These are phyloP conservation scores for Allium sativum DNA, from an alignment of 106 monocot genomes.

Conservation along the genomic window DNA sequence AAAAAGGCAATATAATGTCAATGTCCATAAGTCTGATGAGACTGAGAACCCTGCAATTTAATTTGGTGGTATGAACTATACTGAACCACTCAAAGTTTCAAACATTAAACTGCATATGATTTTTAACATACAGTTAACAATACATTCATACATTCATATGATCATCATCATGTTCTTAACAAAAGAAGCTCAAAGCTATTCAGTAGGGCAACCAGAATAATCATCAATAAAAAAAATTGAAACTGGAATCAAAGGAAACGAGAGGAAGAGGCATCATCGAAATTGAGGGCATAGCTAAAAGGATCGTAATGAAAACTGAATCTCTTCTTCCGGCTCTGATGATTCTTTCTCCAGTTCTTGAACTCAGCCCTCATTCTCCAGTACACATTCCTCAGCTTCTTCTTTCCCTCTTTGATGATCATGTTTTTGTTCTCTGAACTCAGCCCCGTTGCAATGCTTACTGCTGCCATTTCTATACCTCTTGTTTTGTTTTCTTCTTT, in stretches of 20 bases:
- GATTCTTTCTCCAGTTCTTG: not conserved
- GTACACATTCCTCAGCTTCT: slow-evolving; percentile 11
- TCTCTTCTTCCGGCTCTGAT: not conserved
- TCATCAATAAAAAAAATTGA: not conserved
- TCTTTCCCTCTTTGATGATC: not conserved
- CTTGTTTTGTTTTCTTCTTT: not conserved
- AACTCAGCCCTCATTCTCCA: slow-evolving; percentile 10
- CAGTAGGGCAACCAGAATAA: not conserved
- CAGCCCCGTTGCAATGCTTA: not conserved
- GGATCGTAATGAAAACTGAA: slow-evolving; percentile 19
- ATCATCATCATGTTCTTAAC: too few relatives aligned
- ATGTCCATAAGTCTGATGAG: too few relatives aligned
- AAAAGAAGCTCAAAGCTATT: too few relatives aligned
- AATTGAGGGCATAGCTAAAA: slow-evolving; percentile 20
- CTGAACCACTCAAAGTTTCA: too few relatives aligned
- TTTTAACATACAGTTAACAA: too few relatives aligned
- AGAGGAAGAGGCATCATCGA: slow-evolving; percentile 5
- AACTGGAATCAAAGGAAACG: not conserved
- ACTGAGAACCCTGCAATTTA: too few relatives aligned
- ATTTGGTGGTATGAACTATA: too few relatives aligned
- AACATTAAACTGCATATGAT: too few relatives aligned
- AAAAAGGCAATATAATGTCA: too few relatives aligned
- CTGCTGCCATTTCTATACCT: not conserved
- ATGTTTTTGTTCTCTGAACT: not conserved
- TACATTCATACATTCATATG: too few relatives aligned